Evolutionary conservation across 192 early-diverging fungal species (phyloP).

Genomic region (Entophlyctis luteolus): DNA sequence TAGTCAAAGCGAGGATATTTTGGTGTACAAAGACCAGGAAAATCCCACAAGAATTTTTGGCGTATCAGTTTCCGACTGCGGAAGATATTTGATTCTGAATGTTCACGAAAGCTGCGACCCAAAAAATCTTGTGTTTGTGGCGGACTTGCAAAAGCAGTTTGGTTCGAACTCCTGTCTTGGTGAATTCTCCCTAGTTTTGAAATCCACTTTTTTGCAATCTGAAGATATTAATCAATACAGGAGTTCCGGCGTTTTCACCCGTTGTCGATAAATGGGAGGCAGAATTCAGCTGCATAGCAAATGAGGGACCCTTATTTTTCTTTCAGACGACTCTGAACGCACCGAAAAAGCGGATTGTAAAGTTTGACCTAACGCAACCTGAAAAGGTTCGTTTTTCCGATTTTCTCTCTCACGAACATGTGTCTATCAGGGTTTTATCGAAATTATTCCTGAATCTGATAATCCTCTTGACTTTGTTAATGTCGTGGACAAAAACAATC

Average conservation of each 20-base stretch:
- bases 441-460: constrained; percentile 55
- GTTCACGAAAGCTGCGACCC: constrained; percentile 45
- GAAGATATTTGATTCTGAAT: constrained; percentile 50
- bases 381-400: neutral
- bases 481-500: constrained; percentile 53
- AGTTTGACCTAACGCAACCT: constrained; percentile 54
- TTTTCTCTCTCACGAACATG: neutral
- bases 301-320: constrained; percentile 57
- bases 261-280: constrained; percentile 54
- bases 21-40: constrained; percentile 24
- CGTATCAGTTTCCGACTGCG: constrained; percentile 12
- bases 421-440: constrained; percentile 42
- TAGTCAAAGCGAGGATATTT: constrained; percentile 53
- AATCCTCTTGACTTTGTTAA: constrained; percentile 41
- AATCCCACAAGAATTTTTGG: constrained; percentile 7
- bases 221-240: neutral
- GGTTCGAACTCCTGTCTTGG: constrained; percentile 3
- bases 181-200: neutral
- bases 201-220: neutral
- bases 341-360: constrained; percentile 57
- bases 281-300: constrained; percentile 44
- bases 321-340: constrained; percentile 61
- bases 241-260: constrained; percentile 5
- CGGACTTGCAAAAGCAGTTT: constrained; percentile 38
- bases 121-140: constrained; percentile 40